Percentiles rank a stretch among this genome's conserved stretches.
phyloP scores from a whole-genome alignment of 2,329 filamentous ascomycete genomes.

The Aureobasidium sp. region DNA sequence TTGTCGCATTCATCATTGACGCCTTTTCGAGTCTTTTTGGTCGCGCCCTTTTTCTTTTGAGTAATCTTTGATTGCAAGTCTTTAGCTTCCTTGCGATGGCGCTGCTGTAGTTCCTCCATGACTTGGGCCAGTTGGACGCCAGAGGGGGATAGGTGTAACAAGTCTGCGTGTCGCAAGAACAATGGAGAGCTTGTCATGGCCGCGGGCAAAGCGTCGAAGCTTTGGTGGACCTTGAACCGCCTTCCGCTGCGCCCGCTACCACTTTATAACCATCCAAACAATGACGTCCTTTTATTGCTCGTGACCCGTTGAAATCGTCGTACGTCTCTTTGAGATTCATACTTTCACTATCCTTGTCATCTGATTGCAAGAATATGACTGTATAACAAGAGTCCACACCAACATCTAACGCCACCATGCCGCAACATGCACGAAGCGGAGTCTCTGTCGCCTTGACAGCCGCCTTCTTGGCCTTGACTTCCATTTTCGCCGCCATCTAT shows the following conservation, averaged over 20 bases:
- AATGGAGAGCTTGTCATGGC: constrained; percentile 6
- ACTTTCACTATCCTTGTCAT: background rate
- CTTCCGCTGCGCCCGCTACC: background rate
- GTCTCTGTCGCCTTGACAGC: constrained; percentile 32
- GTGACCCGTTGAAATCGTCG: background rate
- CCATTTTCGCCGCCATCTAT: constrained; percentile 30
- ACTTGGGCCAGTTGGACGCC: background rate
- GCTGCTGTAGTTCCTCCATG: constrained; percentile 69
- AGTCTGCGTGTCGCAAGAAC: background rate
- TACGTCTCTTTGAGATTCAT: background rate
- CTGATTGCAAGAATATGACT: background rate
- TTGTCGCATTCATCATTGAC: constrained; percentile 56
- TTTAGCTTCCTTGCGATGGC: constrained; percentile 80
- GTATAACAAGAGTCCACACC: background rate
- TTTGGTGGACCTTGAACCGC: background rate
- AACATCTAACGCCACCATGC: background rate
- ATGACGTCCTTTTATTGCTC: background rate
- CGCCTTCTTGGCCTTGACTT: constrained; percentile 28
- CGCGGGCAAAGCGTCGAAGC: background rate
- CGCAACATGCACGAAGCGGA: constrained; percentile 15
- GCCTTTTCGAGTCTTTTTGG: constrained; percentile 63
- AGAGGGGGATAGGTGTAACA: background rate
- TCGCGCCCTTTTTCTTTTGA: constrained; percentile 94
- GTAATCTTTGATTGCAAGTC: constrained; percentile 81
- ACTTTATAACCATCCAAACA: background rate